A percentile compares a stretch with the other conserved stretches of the same genome.
phyloP scores from a whole-genome alignment of 163 green algal species.

The Chlamydomonas reinhardtii region DNA sequence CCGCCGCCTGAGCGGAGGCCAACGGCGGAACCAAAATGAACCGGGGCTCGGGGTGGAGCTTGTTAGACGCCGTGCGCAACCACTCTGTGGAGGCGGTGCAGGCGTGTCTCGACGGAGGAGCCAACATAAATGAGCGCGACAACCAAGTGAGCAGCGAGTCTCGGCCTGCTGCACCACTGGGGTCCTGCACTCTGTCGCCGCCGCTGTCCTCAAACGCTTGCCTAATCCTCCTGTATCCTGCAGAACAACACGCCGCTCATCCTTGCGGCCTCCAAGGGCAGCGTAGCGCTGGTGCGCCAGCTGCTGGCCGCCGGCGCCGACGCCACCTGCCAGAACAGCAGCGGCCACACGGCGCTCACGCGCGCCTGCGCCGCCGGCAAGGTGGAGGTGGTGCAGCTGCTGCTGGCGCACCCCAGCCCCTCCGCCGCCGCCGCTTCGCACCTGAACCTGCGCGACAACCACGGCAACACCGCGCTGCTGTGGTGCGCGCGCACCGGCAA shows the following conservation, averaged over 20 bases:
- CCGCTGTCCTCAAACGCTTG: neutral
- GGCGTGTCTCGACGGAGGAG: neutral
- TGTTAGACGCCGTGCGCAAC: conserved; percentile 43
- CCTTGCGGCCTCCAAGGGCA: conserved; percentile 39
- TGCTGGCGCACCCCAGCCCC: conserved; percentile 25
- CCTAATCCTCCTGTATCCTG: neutral
- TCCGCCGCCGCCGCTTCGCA: neutral
- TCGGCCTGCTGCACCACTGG: too few species aligned
- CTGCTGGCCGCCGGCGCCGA: conserved; percentile 30
- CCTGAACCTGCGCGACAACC: conserved; percentile 34
- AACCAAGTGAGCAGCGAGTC: conserved; percentile 26
- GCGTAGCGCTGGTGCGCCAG: conserved; percentile 17
- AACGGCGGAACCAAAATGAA: too few species aligned
- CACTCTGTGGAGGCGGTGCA: conserved; percentile 23
- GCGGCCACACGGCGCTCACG: conserved; percentile 37
- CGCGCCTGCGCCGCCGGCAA: conserved; percentile 43
- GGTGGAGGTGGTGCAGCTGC: conserved; percentile 46
- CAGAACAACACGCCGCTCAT: conserved; percentile 47
- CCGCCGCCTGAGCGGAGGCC: too few species aligned
- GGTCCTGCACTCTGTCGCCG: too few species aligned
- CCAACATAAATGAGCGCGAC: neutral
- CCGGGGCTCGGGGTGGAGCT: neutral
- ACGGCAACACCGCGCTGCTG: conserved; percentile 26
- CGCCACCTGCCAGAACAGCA: conserved; percentile 32
- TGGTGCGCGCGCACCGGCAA: conserved; percentile 38